These are phyloP conservation scores for Apiotrichum akiyoshidainum DNA, from an alignment of 1,284 basidiomycete genomes.

Conservation along the genomic window DNA sequence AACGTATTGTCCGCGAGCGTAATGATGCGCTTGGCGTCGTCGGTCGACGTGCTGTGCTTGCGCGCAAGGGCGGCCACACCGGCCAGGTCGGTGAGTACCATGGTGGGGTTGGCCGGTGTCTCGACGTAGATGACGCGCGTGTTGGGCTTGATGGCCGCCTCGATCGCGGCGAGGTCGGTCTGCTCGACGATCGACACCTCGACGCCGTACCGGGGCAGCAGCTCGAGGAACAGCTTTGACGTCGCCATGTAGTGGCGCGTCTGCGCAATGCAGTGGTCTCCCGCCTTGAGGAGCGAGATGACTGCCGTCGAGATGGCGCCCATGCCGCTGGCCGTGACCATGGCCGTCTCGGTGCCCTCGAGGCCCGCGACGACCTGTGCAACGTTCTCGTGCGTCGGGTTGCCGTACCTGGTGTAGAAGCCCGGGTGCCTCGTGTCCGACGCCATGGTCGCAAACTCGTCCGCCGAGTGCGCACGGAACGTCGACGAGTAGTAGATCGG, in stretches of 20 bases:
- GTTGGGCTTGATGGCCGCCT: constrained; percentile 8
- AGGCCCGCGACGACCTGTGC: constrained; percentile 12
- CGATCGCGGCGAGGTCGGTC: constrained; percentile 10
- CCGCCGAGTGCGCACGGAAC: constrained; percentile 11
- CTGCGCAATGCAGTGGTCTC: constrained; percentile 17
- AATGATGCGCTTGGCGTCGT: constrained; percentile 7
- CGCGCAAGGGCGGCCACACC: constrained; percentile 7
- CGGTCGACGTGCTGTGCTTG: neutral
- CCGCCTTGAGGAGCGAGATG: constrained; percentile 7
- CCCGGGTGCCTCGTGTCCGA: constrained; percentile 6
- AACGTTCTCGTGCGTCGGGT: constrained; percentile 18
- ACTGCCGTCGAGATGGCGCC: constrained; percentile 16
- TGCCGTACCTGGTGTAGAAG: constrained; percentile 20
- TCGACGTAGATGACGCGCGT: constrained; percentile 18
- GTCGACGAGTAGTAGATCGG: constrained; percentile 20
- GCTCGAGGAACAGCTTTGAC: constrained; percentile 16
- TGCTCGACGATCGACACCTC: constrained; percentile 11
- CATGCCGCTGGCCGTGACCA: constrained; percentile 16
- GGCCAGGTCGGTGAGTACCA: constrained; percentile 13
- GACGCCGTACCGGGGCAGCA: constrained; percentile 13
- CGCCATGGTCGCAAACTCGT: constrained; percentile 13
- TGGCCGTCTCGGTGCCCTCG: constrained; percentile 15
- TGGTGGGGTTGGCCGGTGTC: constrained; percentile 19
- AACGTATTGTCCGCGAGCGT: constrained; percentile 15
- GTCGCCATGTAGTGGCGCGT: constrained; percentile 17